Evolutionary conservation across 2,329 filamentous ascomycete genomes (phyloP).

Genomic region (Rutstroemia sp.): DNA sequence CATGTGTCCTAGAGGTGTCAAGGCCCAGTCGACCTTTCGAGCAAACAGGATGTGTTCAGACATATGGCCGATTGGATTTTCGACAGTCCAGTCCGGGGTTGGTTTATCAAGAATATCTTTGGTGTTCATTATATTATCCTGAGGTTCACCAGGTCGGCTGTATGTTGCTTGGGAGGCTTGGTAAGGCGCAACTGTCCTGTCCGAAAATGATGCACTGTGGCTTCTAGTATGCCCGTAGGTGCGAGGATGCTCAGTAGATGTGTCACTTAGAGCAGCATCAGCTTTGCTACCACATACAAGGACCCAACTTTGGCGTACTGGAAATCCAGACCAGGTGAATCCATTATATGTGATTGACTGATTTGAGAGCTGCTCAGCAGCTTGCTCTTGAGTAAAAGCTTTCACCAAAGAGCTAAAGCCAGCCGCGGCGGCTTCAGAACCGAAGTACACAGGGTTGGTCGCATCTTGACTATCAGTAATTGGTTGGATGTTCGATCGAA

Average conservation of each 20-base stretch:
- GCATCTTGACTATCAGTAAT: background rate
- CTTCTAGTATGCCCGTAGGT: background rate
- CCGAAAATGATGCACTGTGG: constrained; percentile 1
- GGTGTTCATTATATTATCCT: background rate
- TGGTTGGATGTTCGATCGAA: background rate
- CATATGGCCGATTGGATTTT: constrained; percentile 46
- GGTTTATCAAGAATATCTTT: background rate
- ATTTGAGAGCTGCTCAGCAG: background rate
- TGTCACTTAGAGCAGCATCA: constrained; percentile 1
- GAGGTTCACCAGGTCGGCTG: background rate
- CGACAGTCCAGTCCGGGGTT: background rate
- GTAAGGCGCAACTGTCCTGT: background rate
- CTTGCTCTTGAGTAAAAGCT: background rate
- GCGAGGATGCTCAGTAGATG: constrained; percentile 39
- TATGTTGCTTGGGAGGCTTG: constrained; percentile 1
- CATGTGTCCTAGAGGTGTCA: constrained; percentile 67
- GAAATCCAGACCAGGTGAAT: constrained; percentile 1
- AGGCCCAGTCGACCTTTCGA: constrained; percentile 63
- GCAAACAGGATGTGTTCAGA: constrained; percentile 66
- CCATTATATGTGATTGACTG: constrained; percentile 1
- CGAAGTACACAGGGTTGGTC: background rate
- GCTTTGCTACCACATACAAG: constrained; percentile 5
- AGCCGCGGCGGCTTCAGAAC: background rate
- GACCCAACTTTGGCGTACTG: background rate
- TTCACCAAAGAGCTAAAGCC: constrained; percentile 1